Evolutionary conservation across 2,329 filamentous ascomycete genomes (phyloP).

Genomic region (Lecanicillium sp.): DNA sequence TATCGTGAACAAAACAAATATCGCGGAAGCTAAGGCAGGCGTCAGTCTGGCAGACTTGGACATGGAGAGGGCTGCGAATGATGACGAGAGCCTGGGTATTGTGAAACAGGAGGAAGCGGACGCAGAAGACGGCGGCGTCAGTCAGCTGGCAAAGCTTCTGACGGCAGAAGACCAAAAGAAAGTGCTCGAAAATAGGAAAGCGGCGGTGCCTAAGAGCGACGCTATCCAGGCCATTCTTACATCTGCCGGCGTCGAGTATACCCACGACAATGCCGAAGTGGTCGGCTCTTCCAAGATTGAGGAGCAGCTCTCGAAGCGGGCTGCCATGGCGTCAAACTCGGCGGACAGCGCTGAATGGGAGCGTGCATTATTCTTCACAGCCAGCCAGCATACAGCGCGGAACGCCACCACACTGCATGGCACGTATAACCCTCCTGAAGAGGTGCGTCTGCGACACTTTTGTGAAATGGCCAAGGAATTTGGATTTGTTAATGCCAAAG

Average conservation of each 20-base stretch:
- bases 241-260: slow-evolving; percentile 85
- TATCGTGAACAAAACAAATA: slow-evolving; percentile 97
- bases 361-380: slow-evolving; percentile 49
- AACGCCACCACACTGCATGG: slow-evolving; percentile 23
- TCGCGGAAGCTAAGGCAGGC: slow-evolving; percentile 84
- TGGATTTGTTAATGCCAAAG: slow-evolving; percentile 66
- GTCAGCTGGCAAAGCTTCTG: slow-evolving; percentile 56
- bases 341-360: slow-evolving; percentile 19
- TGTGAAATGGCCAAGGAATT: slow-evolving; percentile 80
- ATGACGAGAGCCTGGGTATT: slow-evolving; percentile 36
- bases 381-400: slow-evolving; percentile 30
- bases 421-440: slow-evolving; percentile 63
- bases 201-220: slow-evolving; percentile 49
- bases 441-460: slow-evolving; percentile 75
- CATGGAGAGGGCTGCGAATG: slow-evolving; percentile 51
- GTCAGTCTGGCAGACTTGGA: slow-evolving; percentile 74
- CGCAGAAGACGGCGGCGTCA: slow-evolving; percentile 59
- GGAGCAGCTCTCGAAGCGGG: slow-evolving; percentile 69
- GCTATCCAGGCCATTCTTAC: slow-evolving; percentile 84
- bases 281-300: slow-evolving; percentile 91
- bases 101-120: slow-evolving; percentile 43
- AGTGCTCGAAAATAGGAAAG: slow-evolving; percentile 23
- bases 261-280: slow-evolving; percentile 93
- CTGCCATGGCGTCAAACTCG: slow-evolving; percentile 46
- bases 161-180: slow-evolving; percentile 38